Conservation (phyloP, 352 stramenopile species). For the Phytophthora tentaculata region DNA sequence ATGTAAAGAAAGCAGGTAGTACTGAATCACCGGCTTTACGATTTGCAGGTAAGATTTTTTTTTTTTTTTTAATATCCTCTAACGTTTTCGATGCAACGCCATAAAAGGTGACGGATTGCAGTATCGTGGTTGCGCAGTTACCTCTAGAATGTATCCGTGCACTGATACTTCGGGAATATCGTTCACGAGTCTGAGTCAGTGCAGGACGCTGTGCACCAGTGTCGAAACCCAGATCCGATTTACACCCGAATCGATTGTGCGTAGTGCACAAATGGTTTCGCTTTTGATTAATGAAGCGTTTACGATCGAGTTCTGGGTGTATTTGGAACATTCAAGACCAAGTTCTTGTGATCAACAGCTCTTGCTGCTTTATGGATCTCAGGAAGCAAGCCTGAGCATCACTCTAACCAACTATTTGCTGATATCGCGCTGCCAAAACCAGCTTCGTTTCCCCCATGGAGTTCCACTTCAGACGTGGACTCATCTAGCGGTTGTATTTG, state of each 20-base stretch:
- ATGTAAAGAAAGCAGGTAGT: slow-evolving; percentile 24
- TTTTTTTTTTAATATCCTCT: not conserved
- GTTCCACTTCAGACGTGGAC: slow-evolving; percentile 37
- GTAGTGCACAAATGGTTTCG: slow-evolving; percentile 33
- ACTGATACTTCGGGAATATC: slow-evolving; percentile 5
- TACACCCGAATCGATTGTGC: slow-evolving; percentile 30
- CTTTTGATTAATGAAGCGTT: slow-evolving; percentile 25
- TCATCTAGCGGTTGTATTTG: slow-evolving; percentile 48
- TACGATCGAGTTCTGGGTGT: slow-evolving; percentile 58
- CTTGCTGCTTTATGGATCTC: slow-evolving; percentile 43
- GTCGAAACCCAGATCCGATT: slow-evolving; percentile 48
- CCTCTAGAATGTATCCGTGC: slow-evolving; percentile 34
- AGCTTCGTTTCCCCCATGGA: slow-evolving; percentile 41
- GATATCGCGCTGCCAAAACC: slow-evolving; percentile 40
- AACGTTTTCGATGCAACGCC: slow-evolving; percentile 4
- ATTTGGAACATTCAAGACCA: slow-evolving; percentile 19
- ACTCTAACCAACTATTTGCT: slow-evolving; percentile 26
- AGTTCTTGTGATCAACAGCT: slow-evolving; percentile 23
- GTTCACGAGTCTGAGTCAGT: slow-evolving; percentile 27
- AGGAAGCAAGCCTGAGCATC: slow-evolving; percentile 23
- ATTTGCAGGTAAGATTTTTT: slow-evolving; percentile 43
- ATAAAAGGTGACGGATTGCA: slow-evolving; percentile 39
- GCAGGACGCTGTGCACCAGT: slow-evolving; percentile 28
- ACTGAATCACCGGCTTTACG: slow-evolving; percentile 10
- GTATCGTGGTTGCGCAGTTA: slow-evolving; percentile 42